Evolutionary conservation across 495 filamentous ascomycete genomes (phyloP).

Genomic region (Xylaria acuta): DNA sequence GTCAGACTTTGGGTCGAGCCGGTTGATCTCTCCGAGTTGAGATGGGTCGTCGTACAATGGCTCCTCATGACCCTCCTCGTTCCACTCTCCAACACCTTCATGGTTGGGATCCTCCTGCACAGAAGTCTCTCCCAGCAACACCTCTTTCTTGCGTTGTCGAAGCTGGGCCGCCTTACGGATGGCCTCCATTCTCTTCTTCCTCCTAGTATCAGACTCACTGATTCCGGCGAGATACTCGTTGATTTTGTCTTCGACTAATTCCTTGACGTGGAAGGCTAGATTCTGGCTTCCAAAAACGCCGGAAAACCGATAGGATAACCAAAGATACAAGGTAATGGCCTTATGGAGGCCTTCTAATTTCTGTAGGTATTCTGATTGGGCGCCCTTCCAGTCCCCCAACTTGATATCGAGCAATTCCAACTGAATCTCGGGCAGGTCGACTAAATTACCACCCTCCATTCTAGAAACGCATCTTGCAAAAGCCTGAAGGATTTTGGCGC

Average conservation of each 20-base stretch:
- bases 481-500: slow-evolving; percentile 54
- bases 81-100: slow-evolving; percentile 36
- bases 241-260: slow-evolving; percentile 78
- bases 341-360: slow-evolving; percentile 80
- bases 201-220: slow-evolving; percentile 28
- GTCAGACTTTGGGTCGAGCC: background rate
- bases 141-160: slow-evolving; percentile 23
- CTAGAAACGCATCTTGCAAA: slow-evolving; percentile 73
- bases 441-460: slow-evolving; percentile 64
- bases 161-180: slow-evolving; percentile 34
- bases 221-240: slow-evolving; percentile 63
- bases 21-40: slow-evolving; percentile 17
- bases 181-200: slow-evolving; percentile 25
- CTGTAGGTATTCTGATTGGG: slow-evolving; percentile 60
- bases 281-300: slow-evolving; percentile 80
- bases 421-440: slow-evolving; percentile 68
- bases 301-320: slow-evolving; percentile 76
- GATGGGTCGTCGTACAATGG: slow-evolving; percentile 32
- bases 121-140: slow-evolving; percentile 29
- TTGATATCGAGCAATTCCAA: slow-evolving; percentile 69
- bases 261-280: slow-evolving; percentile 81
- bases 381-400: slow-evolving; percentile 43
- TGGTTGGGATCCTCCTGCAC: slow-evolving; percentile 12
- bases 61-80: slow-evolving; percentile 38
- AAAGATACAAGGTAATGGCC: slow-evolving; percentile 81